Conservation (phyloP, 805 yeast genomes). For the Monosporozyma servazzii region DNA sequence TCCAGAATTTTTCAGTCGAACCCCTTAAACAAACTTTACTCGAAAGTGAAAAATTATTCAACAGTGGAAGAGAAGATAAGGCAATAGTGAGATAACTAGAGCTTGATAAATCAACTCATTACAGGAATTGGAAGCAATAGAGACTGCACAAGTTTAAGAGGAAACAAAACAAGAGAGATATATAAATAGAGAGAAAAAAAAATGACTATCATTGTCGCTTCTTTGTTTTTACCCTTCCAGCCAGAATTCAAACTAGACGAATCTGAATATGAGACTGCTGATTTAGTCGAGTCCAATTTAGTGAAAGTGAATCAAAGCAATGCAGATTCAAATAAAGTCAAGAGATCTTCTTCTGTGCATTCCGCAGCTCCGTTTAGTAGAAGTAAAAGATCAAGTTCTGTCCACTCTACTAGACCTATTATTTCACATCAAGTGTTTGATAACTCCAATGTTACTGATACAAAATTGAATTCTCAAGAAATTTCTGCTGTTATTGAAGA, state of each 20-base stretch:
- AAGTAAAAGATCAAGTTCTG: constrained; percentile 5
- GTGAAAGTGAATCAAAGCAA: constrained; percentile 13
- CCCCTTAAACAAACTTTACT: neutral
- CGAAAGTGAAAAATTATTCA: no score
- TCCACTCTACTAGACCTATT: constrained; percentile 14
- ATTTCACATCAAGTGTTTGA: neutral
- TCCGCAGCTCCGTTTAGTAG: constrained; percentile 4
- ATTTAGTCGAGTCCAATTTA: constrained; percentile 21
- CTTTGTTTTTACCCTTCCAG: constrained; percentile 67
- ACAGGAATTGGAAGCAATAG: no score
- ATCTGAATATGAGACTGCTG: constrained; percentile 26
- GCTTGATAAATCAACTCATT: no score
- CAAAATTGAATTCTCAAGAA: constrained; percentile 5
- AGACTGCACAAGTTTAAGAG: no score
- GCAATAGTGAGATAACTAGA: no score
- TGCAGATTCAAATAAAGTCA: constrained; percentile 9
- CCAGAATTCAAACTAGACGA: constrained; percentile 42
- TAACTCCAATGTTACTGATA: constrained; percentile 3
- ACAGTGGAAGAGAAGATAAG: no score
- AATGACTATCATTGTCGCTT: constrained; percentile 65
- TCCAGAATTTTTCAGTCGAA: neutral
- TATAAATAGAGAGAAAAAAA: neutral
- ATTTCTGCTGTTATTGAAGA: neutral
- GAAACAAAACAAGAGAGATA: neutral
- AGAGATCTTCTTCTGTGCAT: constrained; percentile 21